A percentile compares a stretch with the other conserved stretches of the same genome.
These are phyloP conservation scores for Vitis vinifera DNA, from an alignment of 164 flowering plant genomes.

Conservation along the genomic window ASM3070453v1 NC_081807.1:19486501-19487000, in stretches of 20 bases:
- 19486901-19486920: too few relatives aligned
- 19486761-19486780: constrained; percentile 23
- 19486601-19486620: too few relatives aligned
- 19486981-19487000: too few relatives aligned
- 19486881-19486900: too few relatives aligned
- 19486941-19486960: too few relatives aligned
- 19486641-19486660: too few relatives aligned
- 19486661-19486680: too few relatives aligned
- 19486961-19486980: too few relatives aligned
- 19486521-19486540: constrained; percentile 33
- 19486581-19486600: constrained; percentile 32
- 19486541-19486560: constrained; percentile 24
- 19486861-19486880: too few relatives aligned
- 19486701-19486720: constrained; percentile 3
- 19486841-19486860: not conserved
- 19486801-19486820: constrained; percentile 9
- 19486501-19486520: constrained; percentile 32
- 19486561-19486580: constrained; percentile 25
- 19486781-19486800: constrained; percentile 15
- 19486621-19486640: too few relatives aligned
- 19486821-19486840: constrained; percentile 25
- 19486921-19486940: too few relatives aligned
- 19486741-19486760: constrained; percentile 28
- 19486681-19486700: not conserved
- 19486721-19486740: not conserved